Conservation (phyloP, 2,329 filamentous ascomycete species). For the Clonostachys rhizophaga region DNA sequence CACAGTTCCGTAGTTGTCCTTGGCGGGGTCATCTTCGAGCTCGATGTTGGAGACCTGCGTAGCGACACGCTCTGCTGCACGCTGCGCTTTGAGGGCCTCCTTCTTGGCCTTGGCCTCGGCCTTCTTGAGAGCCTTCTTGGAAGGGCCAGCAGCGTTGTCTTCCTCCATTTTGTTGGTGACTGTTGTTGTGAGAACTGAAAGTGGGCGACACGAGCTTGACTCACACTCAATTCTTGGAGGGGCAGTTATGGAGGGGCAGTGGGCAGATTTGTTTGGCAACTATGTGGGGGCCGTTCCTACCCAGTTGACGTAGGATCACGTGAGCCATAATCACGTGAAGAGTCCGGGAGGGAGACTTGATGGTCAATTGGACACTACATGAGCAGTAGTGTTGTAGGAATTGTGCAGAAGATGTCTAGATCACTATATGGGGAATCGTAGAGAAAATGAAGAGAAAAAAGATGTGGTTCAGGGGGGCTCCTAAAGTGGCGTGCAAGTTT, state of each 20-base stretch:
- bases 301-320: too few species aligned
- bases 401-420: too few species aligned
- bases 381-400: too few species aligned
- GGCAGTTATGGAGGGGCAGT: background rate
- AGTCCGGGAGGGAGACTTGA: too few species aligned
- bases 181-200: background rate
- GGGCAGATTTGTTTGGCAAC: background rate
- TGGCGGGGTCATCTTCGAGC: conserved; percentile 67
- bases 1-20: conserved; percentile 75
- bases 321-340: too few species aligned
- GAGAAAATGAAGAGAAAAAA: too few species aligned
- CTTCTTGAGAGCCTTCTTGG: conserved; percentile 83
- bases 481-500: too few species aligned
- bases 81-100: conserved; percentile 73
- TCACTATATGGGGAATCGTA: too few species aligned
- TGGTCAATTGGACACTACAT: too few species aligned
- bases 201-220: background rate
- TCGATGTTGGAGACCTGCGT: conserved; percentile 61
- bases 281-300: too few species aligned
- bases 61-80: conserved; percentile 71
- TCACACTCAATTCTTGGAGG: background rate
- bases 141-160: conserved; percentile 32
- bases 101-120: conserved; percentile 82
- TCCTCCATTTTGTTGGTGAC: conserved; percentile 1
- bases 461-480: too few species aligned